Evolutionary conservation across 768 basidiomycete genomes (phyloP).

Genomic region (Rhodocollybia butyracea): DNA sequence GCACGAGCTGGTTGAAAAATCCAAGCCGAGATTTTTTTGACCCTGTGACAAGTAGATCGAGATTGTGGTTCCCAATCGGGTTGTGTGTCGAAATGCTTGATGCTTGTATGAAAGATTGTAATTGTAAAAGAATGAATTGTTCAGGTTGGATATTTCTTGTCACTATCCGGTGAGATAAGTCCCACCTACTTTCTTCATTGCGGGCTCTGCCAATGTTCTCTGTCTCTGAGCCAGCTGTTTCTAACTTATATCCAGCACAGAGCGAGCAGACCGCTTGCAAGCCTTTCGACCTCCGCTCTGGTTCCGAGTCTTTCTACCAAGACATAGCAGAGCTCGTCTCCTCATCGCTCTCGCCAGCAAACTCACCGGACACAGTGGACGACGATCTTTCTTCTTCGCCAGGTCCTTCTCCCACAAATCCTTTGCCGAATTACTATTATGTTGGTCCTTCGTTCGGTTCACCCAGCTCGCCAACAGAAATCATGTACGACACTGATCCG

Average conservation of each 20-base stretch:
- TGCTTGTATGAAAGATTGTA: not conserved
- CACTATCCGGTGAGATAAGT: constrained; percentile 5
- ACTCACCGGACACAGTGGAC: constrained; percentile 32
- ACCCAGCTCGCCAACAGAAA: constrained; percentile 26
- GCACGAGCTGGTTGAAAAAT: not conserved
- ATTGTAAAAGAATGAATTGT: not conserved
- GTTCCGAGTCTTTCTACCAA: constrained; percentile 17
- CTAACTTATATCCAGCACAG: not conserved
- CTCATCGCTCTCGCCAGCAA: constrained; percentile 21
- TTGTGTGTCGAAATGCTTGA: not conserved
- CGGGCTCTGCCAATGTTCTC: constrained; percentile 4
- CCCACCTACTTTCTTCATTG: not conserved
- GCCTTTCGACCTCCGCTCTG: not conserved
- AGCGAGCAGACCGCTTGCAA: not conserved
- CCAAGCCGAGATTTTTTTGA: not conserved
- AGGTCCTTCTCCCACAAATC: constrained; percentile 18
- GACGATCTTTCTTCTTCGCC: constrained; percentile 27
- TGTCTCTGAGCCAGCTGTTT: not conserved
- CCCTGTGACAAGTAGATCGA: constrained; percentile 2
- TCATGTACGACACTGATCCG: constrained; percentile 26
- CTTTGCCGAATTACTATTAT: constrained; percentile 29
- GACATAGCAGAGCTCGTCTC: constrained; percentile 21
- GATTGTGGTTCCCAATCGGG: not conserved
- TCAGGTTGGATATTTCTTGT: not conserved
- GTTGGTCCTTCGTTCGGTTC: constrained; percentile 28